phyloP scores from a whole-genome alignment of 73 alveolate genomes.

The Paramecium primaurelia region DNA sequence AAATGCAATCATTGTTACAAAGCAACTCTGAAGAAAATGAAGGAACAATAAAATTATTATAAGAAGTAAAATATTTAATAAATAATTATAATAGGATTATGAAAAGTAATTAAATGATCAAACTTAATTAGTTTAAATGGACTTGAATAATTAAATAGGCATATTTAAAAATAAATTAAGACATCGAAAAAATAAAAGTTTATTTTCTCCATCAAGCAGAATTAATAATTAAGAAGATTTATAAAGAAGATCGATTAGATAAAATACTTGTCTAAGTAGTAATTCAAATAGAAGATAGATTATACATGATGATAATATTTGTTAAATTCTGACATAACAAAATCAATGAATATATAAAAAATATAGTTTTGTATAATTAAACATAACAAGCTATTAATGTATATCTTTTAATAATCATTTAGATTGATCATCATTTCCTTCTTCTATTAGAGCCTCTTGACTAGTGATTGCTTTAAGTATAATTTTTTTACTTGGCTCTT shows the following conservation, averaged over 20 bases:
- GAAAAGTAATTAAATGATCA: not conserved
- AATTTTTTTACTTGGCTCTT: constrained; percentile 87
- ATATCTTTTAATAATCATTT: constrained; percentile 27
- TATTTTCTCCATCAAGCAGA: not conserved
- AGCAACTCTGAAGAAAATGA: not conserved
- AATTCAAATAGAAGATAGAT: not conserved
- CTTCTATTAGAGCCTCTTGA: constrained; percentile 57
- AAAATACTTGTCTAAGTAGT: not conserved
- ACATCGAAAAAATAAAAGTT: not conserved
- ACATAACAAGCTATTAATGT: not conserved
- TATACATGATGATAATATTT: not conserved
- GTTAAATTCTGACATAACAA: not conserved
- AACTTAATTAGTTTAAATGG: not conserved
- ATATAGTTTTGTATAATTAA: not conserved
- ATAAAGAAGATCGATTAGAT: not conserved
- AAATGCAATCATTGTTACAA: not conserved
- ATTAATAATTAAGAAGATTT: not conserved
- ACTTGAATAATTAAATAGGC: not conserved
- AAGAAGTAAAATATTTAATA: not conserved
- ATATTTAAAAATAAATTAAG: not conserved
- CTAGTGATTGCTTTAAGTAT: constrained; percentile 60
- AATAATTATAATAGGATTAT: not conserved
- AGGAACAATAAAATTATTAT: not conserved
- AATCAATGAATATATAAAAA: not conserved
- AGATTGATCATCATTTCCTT: constrained; percentile 43